Evolutionary conservation across 441 rosid genomes (phyloP).

Genomic region (Aquilaria agallochum): DNA sequence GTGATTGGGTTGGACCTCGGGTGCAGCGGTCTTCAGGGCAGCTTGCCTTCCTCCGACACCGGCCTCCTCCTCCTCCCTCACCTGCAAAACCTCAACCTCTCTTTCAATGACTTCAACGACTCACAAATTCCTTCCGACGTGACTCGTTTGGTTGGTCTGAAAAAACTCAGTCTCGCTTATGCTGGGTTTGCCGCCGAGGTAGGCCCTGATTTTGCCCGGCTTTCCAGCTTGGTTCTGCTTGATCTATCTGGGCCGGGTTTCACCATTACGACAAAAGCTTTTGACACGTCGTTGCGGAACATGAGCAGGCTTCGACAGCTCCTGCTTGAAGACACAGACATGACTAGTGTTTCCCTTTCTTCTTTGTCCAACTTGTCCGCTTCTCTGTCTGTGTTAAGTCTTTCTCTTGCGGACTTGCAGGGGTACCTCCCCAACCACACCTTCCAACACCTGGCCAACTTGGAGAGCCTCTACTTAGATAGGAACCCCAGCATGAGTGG

Average conservation of each 20-base stretch:
- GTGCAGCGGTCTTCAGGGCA: neutral
- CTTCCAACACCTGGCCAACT: neutral
- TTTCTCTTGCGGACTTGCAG: neutral
- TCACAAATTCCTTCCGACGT: no score
- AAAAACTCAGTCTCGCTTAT: no score
- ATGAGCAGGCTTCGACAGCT: neutral
- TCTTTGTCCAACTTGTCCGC: constrained; percentile 5
- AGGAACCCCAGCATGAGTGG: neutral
- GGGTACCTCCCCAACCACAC: neutral
- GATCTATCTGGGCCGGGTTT: neutral
- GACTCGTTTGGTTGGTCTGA: no score
- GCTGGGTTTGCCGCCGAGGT: no score
- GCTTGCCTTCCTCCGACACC: neutral
- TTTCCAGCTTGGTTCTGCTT: neutral
- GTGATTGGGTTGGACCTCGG: constrained; percentile 2
- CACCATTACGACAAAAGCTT: neutral
- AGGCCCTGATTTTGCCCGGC: no score
- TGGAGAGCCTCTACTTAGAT: neutral
- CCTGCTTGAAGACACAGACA: neutral
- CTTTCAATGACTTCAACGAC: no score
- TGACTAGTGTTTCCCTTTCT: neutral
- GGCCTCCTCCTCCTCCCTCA: no score
- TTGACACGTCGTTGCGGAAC: neutral
- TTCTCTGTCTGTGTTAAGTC: neutral
- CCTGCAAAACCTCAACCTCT: no score